Evolutionary conservation across 257 asterid species (phyloP).

Genomic region (Asclepias syriaca): DNA sequence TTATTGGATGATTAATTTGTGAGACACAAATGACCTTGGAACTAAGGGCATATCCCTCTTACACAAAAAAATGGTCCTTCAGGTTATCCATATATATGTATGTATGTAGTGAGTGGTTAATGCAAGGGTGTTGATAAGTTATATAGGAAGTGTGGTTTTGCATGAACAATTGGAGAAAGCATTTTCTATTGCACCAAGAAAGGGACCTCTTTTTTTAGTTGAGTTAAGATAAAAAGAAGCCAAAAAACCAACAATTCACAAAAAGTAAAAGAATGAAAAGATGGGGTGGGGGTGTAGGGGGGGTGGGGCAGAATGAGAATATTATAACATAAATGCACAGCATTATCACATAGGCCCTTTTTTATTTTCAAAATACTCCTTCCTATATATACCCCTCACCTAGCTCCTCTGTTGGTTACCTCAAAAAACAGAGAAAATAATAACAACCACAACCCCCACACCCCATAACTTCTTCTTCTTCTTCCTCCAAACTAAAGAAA

Average conservation of each 20-base stretch:
- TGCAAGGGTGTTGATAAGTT: constrained; percentile 10
- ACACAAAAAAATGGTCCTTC: not conserved
- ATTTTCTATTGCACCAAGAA: constrained; percentile 24
- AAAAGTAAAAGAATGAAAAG: constrained; percentile 29
- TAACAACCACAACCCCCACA: not conserved
- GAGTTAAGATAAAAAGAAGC: constrained; percentile 1
- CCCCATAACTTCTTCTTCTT: constrained; percentile 9
- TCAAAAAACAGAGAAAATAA: constrained; percentile 1
- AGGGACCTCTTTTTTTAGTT: constrained; percentile 24
- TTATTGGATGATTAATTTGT: not conserved
- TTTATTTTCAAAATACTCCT: constrained; percentile 17
- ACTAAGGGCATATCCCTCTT: not conserved
- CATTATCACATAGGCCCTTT: constrained; percentile 20
- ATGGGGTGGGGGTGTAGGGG: not conserved
- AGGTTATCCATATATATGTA: not conserved
- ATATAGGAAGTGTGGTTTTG: constrained; percentile 14
- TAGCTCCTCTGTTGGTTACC: constrained; percentile 35
- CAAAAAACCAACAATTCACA: constrained; percentile 36
- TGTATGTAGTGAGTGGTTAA: not conserved
- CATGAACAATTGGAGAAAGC: constrained; percentile 33
- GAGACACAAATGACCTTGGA: not conserved
- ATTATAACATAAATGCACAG: constrained; percentile 20
- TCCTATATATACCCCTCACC: constrained; percentile 52
- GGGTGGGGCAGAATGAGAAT: constrained; percentile 21
- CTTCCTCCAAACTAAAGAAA: not conserved